phyloP scores from a whole-genome alignment of 2,329 filamentous ascomycete species.

The Lachnellula suecica region DNA sequence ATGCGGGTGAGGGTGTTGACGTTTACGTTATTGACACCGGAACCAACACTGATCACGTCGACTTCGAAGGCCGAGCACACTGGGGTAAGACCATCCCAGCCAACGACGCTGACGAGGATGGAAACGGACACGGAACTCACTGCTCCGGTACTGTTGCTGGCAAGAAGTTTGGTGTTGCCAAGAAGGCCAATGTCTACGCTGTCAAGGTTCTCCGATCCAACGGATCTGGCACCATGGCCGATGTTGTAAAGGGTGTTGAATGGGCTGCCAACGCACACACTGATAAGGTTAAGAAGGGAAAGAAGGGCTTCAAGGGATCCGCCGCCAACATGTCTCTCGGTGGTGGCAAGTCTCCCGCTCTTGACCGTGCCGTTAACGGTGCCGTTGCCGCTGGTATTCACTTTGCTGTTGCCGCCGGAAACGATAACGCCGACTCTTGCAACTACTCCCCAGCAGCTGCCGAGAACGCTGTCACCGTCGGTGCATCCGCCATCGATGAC shows the following conservation, averaged over 20 bases:
- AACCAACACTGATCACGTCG: slow-evolving; percentile 89
- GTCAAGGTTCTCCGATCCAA: slow-evolving; percentile 99
- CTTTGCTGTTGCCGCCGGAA: slow-evolving; percentile 97
- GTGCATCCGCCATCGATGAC: slow-evolving; percentile 89
- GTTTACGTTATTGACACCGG: slow-evolving; percentile 99
- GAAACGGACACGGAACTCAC: slow-evolving; percentile 98
- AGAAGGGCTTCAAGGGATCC: slow-evolving; percentile 96
- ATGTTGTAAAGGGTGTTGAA: slow-evolving; percentile 98
- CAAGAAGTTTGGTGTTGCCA: slow-evolving; percentile 99
- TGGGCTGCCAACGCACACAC: slow-evolving; percentile 82
- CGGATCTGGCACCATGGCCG: slow-evolving; percentile 96
- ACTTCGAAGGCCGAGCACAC: slow-evolving; percentile 92
- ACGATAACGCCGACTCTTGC: slow-evolving; percentile 98
- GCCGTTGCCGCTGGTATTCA: slow-evolving; percentile 89
- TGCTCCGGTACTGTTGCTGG: slow-evolving; percentile 97
- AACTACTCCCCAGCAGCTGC: slow-evolving; percentile 98
- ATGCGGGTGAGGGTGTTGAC: slow-evolving; percentile 95
- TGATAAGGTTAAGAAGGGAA: slow-evolving; percentile 77
- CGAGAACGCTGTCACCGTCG: slow-evolving; percentile 89
- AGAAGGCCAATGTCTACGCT: slow-evolving; percentile 95
- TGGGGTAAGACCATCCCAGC: slow-evolving; percentile 97
- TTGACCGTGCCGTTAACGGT: slow-evolving; percentile 91
- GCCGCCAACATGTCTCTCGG: slow-evolving; percentile 99
- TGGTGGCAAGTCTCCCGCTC: slow-evolving; percentile 90
- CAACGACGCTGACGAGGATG: slow-evolving; percentile 84